phyloP scores from a whole-genome alignment of 2,329 filamentous ascomycete genomes.

The Coniella lustricola region DNA sequence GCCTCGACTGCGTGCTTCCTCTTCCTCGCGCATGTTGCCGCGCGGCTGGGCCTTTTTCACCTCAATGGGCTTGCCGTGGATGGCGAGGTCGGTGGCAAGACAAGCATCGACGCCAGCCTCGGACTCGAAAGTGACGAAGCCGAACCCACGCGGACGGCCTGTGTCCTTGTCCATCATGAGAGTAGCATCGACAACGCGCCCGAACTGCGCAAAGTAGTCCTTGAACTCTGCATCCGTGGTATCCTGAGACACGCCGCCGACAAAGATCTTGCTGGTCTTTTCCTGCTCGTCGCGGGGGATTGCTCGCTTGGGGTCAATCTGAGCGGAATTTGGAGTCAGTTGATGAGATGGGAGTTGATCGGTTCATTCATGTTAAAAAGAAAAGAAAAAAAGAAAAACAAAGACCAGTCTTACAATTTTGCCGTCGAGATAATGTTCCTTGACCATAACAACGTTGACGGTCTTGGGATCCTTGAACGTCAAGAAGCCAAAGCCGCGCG shows the following conservation, averaged over 20 bases:
- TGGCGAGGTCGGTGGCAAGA: conserved; percentile 76
- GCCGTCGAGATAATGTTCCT: conserved; percentile 95
- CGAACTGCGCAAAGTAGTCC: conserved; percentile 94
- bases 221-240: conserved; percentile 94
- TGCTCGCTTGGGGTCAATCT: conserved; percentile 97
- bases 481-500: conserved; percentile 92
- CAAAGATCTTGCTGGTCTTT: conserved; percentile 97
- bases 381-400: too few relatives aligned
- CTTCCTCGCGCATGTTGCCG: conserved; percentile 88
- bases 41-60: conserved; percentile 97
- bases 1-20: conserved; percentile 58
- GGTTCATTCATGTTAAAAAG: not conserved
- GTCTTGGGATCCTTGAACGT: conserved; percentile 98
- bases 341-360: not conserved
- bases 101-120: conserved; percentile 92
- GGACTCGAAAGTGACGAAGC: conserved; percentile 96
- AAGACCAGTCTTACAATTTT: conserved; percentile 70
- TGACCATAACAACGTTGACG: conserved; percentile 99
- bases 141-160: conserved; percentile 90
- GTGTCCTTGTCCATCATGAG: conserved; percentile 99
- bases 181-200: conserved; percentile 91
- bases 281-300: conserved; percentile 98
- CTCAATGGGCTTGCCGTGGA: conserved; percentile 92
- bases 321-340: conserved; percentile 2
- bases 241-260: conserved; percentile 94